phyloP scores from a whole-genome alignment of 164 flowering plant genomes.

The Berberis vulgaris region DNA sequence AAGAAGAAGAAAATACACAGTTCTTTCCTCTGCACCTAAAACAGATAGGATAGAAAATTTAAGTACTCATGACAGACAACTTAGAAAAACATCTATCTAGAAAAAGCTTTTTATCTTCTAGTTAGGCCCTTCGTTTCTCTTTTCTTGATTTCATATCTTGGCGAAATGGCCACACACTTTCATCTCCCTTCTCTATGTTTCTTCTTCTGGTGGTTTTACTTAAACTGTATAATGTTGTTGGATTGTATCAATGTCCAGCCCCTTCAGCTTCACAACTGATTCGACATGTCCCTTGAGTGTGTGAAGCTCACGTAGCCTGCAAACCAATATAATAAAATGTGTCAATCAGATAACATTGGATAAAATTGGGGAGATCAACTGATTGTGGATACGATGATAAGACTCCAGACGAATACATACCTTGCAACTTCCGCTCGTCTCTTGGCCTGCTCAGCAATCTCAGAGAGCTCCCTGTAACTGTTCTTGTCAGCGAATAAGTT shows the following conservation, averaged over 20 bases:
- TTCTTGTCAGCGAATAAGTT: constrained; percentile 64
- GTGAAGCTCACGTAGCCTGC: constrained; percentile 63
- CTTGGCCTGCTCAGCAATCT: constrained; percentile 98
- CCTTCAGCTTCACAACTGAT: constrained; percentile 71
- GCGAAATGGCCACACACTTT: background rate
- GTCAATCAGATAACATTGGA: background rate
- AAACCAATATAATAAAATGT: background rate
- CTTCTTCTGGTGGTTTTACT: background rate
- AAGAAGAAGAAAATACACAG: background rate
- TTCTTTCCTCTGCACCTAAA: constrained; percentile 6
- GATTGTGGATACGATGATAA: no score
- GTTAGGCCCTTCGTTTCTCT: constrained; percentile 1
- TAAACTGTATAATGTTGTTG: constrained; percentile 73
- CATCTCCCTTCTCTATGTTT: background rate
- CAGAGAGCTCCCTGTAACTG: constrained; percentile 89
- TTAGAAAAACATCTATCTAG: constrained; percentile 9
- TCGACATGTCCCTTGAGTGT: constrained; percentile 79
- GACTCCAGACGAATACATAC: constrained; percentile 25
- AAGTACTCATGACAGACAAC: constrained; percentile 2
- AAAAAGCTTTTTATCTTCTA: constrained; percentile 1
- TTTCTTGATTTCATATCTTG: background rate
- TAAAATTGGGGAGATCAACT: background rate
- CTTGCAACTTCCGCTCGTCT: constrained; percentile 93
- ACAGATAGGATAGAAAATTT: constrained; percentile 10
- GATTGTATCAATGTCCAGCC: constrained; percentile 62